These are phyloP conservation scores for Cardamine occulta DNA, from an alignment of 345 rosid genomes.

Conservation along the genomic window DNA sequence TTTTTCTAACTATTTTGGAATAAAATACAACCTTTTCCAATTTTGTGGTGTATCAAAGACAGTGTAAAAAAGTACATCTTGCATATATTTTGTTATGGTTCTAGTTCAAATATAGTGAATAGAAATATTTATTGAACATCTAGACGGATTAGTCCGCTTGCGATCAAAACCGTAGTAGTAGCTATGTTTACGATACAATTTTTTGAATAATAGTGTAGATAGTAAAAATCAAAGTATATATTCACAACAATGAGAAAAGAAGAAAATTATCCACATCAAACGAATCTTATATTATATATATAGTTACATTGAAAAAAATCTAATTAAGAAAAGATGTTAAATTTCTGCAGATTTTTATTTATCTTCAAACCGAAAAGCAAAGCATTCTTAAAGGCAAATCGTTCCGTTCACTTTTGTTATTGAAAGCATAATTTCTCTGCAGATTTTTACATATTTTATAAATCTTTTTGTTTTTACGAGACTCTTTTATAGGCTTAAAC, in stretches of 20 bases:
- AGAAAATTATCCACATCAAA: background rate
- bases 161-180: background rate
- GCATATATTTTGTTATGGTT: background rate
- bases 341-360: background rate
- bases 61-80: background rate
- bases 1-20: background rate
- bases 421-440: background rate
- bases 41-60: background rate
- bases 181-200: background rate
- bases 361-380: background rate
- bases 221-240: background rate
- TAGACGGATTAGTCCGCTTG: background rate
- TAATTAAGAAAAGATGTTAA: background rate
- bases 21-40: background rate
- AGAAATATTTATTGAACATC: background rate
- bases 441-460: background rate
- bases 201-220: background rate
- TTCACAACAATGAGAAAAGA: background rate
- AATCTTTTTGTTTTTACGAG: background rate
- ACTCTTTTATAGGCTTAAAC: background rate
- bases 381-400: background rate
- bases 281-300: no score
- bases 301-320: background rate
- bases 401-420: background rate
- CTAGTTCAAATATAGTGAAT: background rate